Base-by-base conservation (phyloP, 805 yeast species). In the Candida sakaeoensis region DNA sequence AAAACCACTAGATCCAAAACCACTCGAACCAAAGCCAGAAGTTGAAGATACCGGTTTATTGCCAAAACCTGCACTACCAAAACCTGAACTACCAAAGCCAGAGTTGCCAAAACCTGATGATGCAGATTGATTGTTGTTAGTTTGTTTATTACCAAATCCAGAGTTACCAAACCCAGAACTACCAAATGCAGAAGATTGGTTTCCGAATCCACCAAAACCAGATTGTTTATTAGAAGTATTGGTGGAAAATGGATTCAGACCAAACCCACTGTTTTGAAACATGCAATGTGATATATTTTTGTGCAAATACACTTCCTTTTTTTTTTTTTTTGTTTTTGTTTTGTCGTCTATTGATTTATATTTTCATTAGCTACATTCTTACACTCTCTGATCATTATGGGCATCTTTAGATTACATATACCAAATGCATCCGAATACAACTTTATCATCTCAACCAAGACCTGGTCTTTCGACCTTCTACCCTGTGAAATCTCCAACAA, bases 401-500 rank as follows among this genome's bases (percentile, higher is more conserved):
- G 51, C 36, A 66, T 63, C 38, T 76, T 68, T 33, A 61, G 68
- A 7, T 60, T 65, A 9, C 80, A 71, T 37, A 70, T 46, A 0
- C 63, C 69, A 55, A 70, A 85, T 0, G 86, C 90, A 32, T 49
- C 50, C 75, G 33, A 33, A 19, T 46, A 46, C 7, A 40, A 14
- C 9, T 33, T 27, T 13, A 33, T 46, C 13, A 41, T 28, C 15
- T 78, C 79, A 3, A 58, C 53, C 2, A 81, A 52, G 1, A 88
- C 93, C 9, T 66, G 70, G 2, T 64, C 64, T 49, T 75, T 79
- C 1, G 75, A 56, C 24, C 68, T 62, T 4, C 52, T 48, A 0
- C 97, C 97, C 1, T 73, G 71, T 39, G 90, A 84, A 3, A 93
- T 85, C 27, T 72, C 70, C 40, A 68, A 75, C 52, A 93, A 66